These are phyloP conservation scores for Termitomyces sp. DNA, from an alignment of 768 basidiomycete genomes.

Conservation along the genomic window DNA sequence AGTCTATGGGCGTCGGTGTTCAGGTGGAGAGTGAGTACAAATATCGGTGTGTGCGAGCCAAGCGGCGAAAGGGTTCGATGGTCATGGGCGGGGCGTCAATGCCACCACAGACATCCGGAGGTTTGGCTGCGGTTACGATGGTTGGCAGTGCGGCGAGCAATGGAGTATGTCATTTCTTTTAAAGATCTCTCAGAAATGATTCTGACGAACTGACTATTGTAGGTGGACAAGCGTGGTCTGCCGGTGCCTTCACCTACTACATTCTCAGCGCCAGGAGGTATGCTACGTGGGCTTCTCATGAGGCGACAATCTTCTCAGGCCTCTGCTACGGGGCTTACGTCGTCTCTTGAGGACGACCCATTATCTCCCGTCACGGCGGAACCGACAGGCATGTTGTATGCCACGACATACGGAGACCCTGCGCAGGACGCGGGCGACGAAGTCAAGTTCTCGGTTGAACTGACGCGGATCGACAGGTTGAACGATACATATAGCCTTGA, in stretches of 20 bases:
- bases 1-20: conserved; percentile 88
- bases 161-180: conserved; percentile 59
- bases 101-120: conserved; percentile 9
- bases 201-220: conserved; percentile 8
- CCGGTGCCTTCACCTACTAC: conserved; percentile 77
- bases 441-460: conserved; percentile 93
- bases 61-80: conserved; percentile 59
- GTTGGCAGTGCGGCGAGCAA: conserved; percentile 81
- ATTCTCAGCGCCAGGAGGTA: conserved; percentile 66
- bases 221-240: conserved; percentile 89
- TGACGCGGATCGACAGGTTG: conserved; percentile 86
- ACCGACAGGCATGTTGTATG: conserved; percentile 32
- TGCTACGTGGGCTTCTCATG: conserved; percentile 87
- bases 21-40: conserved; percentile 89
- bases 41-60: conserved; percentile 77
- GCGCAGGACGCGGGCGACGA: conserved; percentile 87
- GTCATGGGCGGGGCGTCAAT: conserved; percentile 36
- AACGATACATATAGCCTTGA: conserved; percentile 91
- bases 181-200: background rate
- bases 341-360: conserved; percentile 49
- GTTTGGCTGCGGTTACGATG: conserved; percentile 71
- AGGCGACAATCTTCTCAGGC: conserved; percentile 88
- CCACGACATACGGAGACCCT: conserved; percentile 76
- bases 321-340: conserved; percentile 23
- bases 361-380: conserved; percentile 35